Conservation (phyloP, 2,329 filamentous ascomycete species). For the Curvularia spicifera region DNA sequence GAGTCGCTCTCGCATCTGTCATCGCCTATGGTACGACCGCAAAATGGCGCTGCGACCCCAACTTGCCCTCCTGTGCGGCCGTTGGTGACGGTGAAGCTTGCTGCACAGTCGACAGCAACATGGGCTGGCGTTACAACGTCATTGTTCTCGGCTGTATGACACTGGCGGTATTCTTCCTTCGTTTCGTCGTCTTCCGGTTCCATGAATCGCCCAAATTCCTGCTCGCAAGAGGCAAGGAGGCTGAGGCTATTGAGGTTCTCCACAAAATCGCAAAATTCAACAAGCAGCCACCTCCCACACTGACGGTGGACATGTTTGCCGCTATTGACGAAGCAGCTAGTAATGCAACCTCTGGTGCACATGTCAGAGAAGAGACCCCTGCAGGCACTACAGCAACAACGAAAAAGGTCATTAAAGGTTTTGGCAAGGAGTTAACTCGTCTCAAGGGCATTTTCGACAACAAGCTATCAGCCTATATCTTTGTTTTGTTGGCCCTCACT, state of each 20-base stretch:
- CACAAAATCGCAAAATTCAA: constrained; percentile 41
- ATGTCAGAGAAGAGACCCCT: constrained; percentile 1
- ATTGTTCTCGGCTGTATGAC: constrained; percentile 38
- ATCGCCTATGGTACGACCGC: constrained; percentile 39
- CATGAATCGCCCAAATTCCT: constrained; percentile 41
- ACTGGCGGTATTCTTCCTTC: constrained; percentile 36
- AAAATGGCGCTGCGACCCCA: constrained; percentile 37
- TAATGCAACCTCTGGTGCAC: neutral
- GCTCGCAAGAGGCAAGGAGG: constrained; percentile 33
- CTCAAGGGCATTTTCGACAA: constrained; percentile 39
- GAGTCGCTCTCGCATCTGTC: constrained; percentile 36
- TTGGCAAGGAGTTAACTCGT: constrained; percentile 33
- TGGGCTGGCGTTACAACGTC: constrained; percentile 43
- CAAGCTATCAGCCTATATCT: constrained; percentile 33
- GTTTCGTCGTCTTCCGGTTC: constrained; percentile 39
- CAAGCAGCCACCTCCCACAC: constrained; percentile 27
- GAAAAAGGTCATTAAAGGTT: constrained; percentile 29
- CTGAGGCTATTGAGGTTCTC: constrained; percentile 37
- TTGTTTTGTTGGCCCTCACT: constrained; percentile 34
- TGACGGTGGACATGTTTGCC: constrained; percentile 37
- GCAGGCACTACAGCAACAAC: constrained; percentile 25
- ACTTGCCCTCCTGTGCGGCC: constrained; percentile 25
- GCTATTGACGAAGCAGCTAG: constrained; percentile 31
- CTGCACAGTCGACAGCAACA: constrained; percentile 28
- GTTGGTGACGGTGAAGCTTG: constrained; percentile 9